phyloP scores from a whole-genome alignment of 257 asterid genomes.

The Craterostigma plantagineum region DNA sequence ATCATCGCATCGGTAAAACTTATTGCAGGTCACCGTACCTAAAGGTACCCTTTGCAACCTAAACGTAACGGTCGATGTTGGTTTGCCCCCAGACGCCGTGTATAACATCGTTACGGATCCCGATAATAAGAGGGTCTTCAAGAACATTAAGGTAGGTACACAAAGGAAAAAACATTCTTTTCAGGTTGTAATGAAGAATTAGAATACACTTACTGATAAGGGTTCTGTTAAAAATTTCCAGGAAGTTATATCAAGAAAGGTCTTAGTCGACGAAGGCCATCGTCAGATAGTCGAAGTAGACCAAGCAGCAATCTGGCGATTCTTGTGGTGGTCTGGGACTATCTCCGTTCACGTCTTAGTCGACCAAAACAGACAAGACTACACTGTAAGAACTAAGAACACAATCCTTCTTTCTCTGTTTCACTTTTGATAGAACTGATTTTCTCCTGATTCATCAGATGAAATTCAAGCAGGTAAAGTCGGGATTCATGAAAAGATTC shows the following conservation, averaged over 20 bases:
- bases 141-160: constrained; percentile 63
- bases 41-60: constrained; percentile 77
- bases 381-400: constrained; percentile 39
- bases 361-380: constrained; percentile 67
- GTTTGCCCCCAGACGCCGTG: constrained; percentile 86
- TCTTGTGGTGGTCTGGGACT: constrained; percentile 90
- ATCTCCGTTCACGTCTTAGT: constrained; percentile 68
- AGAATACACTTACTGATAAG: too few relatives aligned
- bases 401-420: not conserved
- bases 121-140: constrained; percentile 77
- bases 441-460: constrained; percentile 22
- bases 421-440: not conserved
- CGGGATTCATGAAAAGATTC: constrained; percentile 85
- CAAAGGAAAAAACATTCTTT: too few relatives aligned
- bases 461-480: constrained; percentile 73
- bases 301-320: constrained; percentile 87
- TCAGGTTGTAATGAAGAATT: too few relatives aligned
- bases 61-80: constrained; percentile 41
- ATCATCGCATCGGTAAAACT: constrained; percentile 3
- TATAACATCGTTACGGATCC: constrained; percentile 78
- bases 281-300: constrained; percentile 93
- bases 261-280: constrained; percentile 62
- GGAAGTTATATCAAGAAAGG: constrained; percentile 76
- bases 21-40: constrained; percentile 75
- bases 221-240: constrained; percentile 10